Evolutionary conservation across 1,284 basidiomycete species (phyloP), one percentile per base, ranked within the genome.

Genomic region (Rhodotorula sp.): DNA sequence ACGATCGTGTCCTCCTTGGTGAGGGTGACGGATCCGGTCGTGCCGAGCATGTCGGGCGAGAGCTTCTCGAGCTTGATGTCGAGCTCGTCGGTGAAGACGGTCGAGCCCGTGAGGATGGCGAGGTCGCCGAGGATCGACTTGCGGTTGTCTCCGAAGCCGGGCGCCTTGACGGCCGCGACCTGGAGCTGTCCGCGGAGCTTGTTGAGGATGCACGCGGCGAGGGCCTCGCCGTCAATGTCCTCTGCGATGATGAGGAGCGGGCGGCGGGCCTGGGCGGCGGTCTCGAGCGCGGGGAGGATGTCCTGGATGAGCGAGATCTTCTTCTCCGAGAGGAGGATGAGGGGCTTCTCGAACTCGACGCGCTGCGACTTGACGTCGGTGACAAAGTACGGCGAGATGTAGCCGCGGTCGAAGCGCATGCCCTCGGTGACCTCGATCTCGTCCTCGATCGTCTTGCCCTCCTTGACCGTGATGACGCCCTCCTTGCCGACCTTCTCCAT

Each of bases 401-500:
- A 99, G 55, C 95, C 95, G 65, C 95, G 91, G 87, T 99, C 95
- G 84, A 99, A 98, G 78, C 94, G 89, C 95, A 98, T 99, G 80
- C 95, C 95, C 83, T 99, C 95, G 44, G 95, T 98, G 80, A 99
- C 94, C 82, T 99, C 95, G 80, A 98, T 98, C 84, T 97, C 81
- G 80, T 99, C 95, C 78, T 97, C 93, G 76, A 95, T 95, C 20
- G 95, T 98, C 75, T 90, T 88, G 65, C 95, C 95, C 83, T 98
- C 95, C 85, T 73, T 97, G 81, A 99, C 94, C 70, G 95, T 99
- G 84, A 99, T 98, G 80, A 98, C 95, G 81, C 95, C 95, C 83
- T 99, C 95, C 85, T 97, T 97, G 80, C 95, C 95, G 72, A 98
- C 95, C 83, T 97, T 97, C 84, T 98, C 95, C 95, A 98, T 98